Base-by-base conservation (phyloP, 495 filamentous ascomycete genomes). In the Xylaria flabelliformis region DNA sequence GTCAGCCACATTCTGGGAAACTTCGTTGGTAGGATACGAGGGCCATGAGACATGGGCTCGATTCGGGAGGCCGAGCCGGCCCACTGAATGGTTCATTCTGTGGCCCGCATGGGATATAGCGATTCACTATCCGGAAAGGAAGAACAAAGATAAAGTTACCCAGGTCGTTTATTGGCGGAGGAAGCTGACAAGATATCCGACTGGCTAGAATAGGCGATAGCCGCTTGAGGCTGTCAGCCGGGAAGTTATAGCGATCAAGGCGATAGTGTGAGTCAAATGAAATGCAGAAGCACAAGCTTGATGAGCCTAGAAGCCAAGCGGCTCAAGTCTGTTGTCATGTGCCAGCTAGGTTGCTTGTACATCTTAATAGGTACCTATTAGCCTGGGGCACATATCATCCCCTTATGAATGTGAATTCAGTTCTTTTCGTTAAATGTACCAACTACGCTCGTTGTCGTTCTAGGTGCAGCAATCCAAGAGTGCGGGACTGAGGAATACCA, bases 191-290 rank as follows among this genome's bases (percentile, higher is more conserved):
- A 9, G 73, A 56, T 26, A 75, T 71, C 77, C 77, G 75, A 79
- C 77, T 79, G 75, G 75, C 39, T 55, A 69, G 63, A 67, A 75
- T 73, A 79, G 66, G 72, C 77, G 77, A 75, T 74, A 79, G 72
- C 76, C 77, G 77, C 77, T 64, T 71, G 74, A 58, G 61, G 73
- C 53, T 73, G 61, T 39, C 72, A 72, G 36, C 71, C 64, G 68
- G 70, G 46, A 65, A 74, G 71, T 69, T 70, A 51, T 73, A 75
- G 65, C 26, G 68, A 72, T 69, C 51, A 67, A 62, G 68, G 42
- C 70, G 65, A 71, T 72, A 75, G 70, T 70, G 48, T 69, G 42
- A 74, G 72, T 63, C 50, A 73, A 55, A 64, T 51, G 42, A 67
- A 64, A 29, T 36, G 36, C 69, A 59, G 69, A 71, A 50, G 36